Conservation (phyloP, 176 grass and related monocot species). For the Rhipidocladum racemiflorum region DNA sequence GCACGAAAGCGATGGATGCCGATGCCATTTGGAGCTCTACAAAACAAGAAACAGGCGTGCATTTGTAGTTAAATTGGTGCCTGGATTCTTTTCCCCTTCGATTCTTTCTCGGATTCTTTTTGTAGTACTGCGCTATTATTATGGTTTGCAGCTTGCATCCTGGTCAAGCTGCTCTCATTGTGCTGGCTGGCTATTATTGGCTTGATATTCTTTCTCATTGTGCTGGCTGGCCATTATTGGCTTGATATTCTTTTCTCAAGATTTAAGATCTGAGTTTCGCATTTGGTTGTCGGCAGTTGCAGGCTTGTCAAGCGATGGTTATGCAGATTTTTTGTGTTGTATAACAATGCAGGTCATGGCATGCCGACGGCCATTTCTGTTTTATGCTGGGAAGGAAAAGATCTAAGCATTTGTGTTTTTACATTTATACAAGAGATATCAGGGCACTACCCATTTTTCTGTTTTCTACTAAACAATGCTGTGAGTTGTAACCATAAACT, state of each 20-base stretch:
- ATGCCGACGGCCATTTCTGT: neutral
- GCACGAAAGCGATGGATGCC: neutral
- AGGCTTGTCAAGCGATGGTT: neutral
- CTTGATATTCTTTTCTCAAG: neutral
- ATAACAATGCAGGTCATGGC: neutral
- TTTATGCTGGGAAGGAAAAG: neutral
- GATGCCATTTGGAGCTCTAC: neutral
- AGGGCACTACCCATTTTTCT: neutral
- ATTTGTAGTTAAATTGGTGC: neutral
- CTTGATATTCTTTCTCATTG: neutral
- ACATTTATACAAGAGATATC: neutral
- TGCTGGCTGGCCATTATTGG: neutral
- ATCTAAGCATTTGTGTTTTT: neutral
- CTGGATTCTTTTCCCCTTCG: neutral
- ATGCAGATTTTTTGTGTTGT: neutral
- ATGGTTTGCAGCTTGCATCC: neutral
- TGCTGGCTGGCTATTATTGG: neutral
- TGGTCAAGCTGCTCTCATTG: neutral
- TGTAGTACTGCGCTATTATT: neutral
- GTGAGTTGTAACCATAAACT: neutral
- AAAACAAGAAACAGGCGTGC: neutral
- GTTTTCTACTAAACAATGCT: neutral
- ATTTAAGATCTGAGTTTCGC: neutral
- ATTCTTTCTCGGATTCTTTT: neutral
- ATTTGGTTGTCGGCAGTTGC: neutral